Percentiles rank a stretch among this genome's conserved stretches.
phyloP scores from a whole-genome alignment of 2,329 filamentous ascomycete species.

The Hirsutella minnesotensis region DNA sequence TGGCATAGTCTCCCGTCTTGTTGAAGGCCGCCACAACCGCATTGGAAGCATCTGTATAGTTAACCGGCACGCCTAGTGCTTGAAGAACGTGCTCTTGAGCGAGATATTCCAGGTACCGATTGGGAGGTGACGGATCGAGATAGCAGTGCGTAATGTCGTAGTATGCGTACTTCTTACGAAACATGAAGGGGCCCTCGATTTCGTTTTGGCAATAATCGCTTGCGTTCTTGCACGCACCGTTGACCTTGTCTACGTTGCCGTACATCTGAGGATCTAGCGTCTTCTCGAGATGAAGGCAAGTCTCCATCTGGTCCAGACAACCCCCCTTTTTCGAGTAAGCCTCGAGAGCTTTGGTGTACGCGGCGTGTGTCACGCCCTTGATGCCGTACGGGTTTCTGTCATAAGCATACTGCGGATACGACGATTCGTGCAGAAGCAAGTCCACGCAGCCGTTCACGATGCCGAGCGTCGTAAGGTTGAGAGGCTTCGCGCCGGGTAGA shows the following conservation, averaged over 20 bases:
- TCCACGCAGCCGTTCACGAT: conserved; percentile 63
- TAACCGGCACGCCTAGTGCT: conserved; percentile 49
- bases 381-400: conserved; percentile 51
- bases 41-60: conserved; percentile 34
- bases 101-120: conserved; percentile 36
- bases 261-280: conserved; percentile 35
- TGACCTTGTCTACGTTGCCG: conserved; percentile 28
- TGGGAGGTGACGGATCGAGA: conserved; percentile 50
- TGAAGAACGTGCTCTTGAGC: conserved; percentile 42
- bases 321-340: conserved; percentile 26
- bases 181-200: conserved; percentile 17
- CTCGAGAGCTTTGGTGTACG: conserved; percentile 13
- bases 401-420: conserved; percentile 42
- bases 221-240: conserved; percentile 39
- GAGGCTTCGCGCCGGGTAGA: conserved; percentile 13
- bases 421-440: conserved; percentile 44
- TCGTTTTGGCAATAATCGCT: conserved; percentile 41
- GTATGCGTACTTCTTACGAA: conserved; percentile 17
- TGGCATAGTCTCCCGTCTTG: conserved; percentile 46
- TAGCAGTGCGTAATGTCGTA: conserved; percentile 49
- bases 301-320: conserved; percentile 39
- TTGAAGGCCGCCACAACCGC: conserved; percentile 42
- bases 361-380: conserved; percentile 37
- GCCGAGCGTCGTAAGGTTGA: conserved; percentile 47
- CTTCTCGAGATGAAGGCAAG: conserved; percentile 29